phyloP scores from a whole-genome alignment of 257 asterid genomes.

The Solanum sparsipilum region DNA sequence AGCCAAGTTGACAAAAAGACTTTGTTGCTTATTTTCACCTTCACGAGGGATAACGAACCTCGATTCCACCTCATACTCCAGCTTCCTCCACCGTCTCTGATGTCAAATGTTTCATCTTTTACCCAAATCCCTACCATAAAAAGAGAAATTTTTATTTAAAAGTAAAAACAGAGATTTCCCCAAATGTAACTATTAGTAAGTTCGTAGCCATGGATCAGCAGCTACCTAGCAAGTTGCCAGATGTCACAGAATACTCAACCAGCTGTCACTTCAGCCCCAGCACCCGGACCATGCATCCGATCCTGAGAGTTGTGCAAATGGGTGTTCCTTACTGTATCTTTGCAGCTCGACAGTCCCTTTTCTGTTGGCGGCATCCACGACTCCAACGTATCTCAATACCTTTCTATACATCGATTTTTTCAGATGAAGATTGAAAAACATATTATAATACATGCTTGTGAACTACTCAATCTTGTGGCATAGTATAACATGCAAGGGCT shows the following conservation, averaged over 20 bases:
- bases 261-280: background rate
- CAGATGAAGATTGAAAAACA: background rate
- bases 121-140: conserved; percentile 80
- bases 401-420: background rate
- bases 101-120: conserved; percentile 49
- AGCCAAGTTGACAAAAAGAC: no score
- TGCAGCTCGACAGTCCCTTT: background rate
- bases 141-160: background rate
- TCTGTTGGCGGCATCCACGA: background rate
- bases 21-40: no score
- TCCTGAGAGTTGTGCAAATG: no score
- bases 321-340: background rate
- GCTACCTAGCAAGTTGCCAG: background rate
- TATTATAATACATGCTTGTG: background rate
- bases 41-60: no score
- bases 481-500: background rate
- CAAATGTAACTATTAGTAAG: no score
- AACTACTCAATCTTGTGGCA: background rate
- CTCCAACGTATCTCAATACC: background rate
- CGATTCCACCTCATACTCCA: no score
- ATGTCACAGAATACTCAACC: background rate
- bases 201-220: no score
- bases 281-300: background rate
- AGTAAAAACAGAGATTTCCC: background rate
- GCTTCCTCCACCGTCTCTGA: conserved; percentile 49